Conservation (phyloP, 768 basidiomycete genomes). For the Kwoniella bestiolae region DNA sequence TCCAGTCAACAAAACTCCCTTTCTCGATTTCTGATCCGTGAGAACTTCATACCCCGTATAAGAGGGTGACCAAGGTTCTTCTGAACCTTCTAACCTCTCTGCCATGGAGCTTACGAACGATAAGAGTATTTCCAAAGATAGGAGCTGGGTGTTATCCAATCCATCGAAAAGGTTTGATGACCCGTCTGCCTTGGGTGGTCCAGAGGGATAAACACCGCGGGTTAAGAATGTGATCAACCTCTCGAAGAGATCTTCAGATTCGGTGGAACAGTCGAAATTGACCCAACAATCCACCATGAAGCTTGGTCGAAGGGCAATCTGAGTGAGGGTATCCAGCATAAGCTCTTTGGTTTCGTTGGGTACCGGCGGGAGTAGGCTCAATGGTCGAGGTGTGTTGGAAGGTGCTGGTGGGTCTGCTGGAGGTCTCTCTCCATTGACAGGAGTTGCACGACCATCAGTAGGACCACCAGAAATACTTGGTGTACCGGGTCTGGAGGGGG, state of each 20-base stretch:
- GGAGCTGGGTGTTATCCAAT: constrained; percentile 72
- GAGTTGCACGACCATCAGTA: constrained; percentile 62
- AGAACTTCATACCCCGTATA: constrained; percentile 67
- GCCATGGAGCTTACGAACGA: constrained; percentile 89
- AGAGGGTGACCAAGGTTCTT: constrained; percentile 66
- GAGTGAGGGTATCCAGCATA: constrained; percentile 82
- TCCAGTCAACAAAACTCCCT: constrained; percentile 81
- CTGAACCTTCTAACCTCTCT: constrained; percentile 63
- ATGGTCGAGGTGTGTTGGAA: constrained; percentile 56
- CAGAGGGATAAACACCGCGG: constrained; percentile 79
- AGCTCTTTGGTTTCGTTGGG: constrained; percentile 85
- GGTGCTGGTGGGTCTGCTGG: constrained; percentile 56
- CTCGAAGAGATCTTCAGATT: constrained; percentile 95
- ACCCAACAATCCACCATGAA: constrained; percentile 95
- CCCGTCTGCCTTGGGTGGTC: constrained; percentile 66
- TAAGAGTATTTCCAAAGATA: constrained; percentile 85
- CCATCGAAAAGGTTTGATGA: constrained; percentile 62
- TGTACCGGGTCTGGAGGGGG: constrained; percentile 33
- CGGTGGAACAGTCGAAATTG: constrained; percentile 96
- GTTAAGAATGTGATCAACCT: constrained; percentile 80
- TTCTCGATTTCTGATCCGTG: constrained; percentile 74
- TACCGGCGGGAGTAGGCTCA: constrained; percentile 64
- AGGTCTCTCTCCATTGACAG: constrained; percentile 55
- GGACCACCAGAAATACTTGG: constrained; percentile 22
- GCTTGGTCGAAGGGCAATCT: constrained; percentile 78